Evolutionary conservation across 371 early-diverging fungal genomes (phyloP), one percentile per base, ranked within the genome.

Genomic region (Chytridium lagenaria): DNA sequence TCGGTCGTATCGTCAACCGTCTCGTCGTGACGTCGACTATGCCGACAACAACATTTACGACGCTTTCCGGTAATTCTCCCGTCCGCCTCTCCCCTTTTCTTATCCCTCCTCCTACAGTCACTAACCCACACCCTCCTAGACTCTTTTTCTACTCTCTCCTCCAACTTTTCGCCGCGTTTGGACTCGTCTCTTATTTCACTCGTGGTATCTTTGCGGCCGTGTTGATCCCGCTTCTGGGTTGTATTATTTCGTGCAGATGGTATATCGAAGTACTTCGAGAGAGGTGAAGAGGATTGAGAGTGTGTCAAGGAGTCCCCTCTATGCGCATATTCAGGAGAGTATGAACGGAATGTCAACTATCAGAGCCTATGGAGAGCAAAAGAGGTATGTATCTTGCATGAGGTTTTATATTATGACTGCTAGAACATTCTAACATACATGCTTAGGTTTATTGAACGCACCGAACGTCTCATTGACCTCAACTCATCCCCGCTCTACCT

Each of bases 1-100:
- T 93, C 26, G 95, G 93, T 40, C 91, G 95, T 23, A 94, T 98
- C 66, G 84, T 96, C 81, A 93, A 92, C 78, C 86, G 96, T 2
- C 95, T 97, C 72, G 88, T 74, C 91, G 92, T 70, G 98, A 97
- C 76, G 90, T 93, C 70, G 92, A 92, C 68, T 83, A 90, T 0
- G 78, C 93, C 7, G 96, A 96, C 67, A 89, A 87, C 50, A 80
- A 84, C 51, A 83, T 94, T 15, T 83, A 90, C 23, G 88, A 86
- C 67, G 76, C 84, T 44, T 85, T 93, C 7, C 3, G 67, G 67
- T 67, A 37, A 7, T 57, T 7, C 12, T n/a, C 63, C 63, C 3
- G 34, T 7, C 28, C n/a, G n/a, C n/a, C n/a, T n/a, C n/a, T n/a
- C n/a, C n/a, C n/a, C n/a, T n/a, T n/a, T n/a, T n/a, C n/a, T n/a